These are phyloP conservation scores for Echium plantagineum DNA, from an alignment of 257 asterid genomes.

Conservation along the genomic window DNA sequence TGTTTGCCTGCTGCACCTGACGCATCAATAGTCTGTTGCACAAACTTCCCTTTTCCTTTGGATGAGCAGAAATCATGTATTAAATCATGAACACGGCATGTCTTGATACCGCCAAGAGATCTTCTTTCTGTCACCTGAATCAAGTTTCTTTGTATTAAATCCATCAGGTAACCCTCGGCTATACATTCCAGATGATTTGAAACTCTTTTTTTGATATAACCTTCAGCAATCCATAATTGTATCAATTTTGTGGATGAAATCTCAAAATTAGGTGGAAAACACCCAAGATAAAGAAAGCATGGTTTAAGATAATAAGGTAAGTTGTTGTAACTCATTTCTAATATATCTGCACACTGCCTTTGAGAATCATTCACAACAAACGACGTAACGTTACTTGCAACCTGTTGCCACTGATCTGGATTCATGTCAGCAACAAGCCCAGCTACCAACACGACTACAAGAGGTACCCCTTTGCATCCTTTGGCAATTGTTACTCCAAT, in stretches of 20 bases:
- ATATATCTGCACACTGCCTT: conserved; percentile 6
- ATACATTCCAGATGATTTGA: neutral
- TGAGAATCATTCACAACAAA: neutral
- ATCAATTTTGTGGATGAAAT: conserved; percentile 10
- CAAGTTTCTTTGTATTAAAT: conserved; percentile 16
- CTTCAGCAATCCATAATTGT: conserved; percentile 21
- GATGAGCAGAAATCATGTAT: conserved; percentile 8
- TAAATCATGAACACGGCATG: conserved; percentile 2
- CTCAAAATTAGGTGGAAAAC: conserved; percentile 9
- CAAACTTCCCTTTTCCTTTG: conserved; percentile 9
- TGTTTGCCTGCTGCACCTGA: neutral
- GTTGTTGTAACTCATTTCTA: conserved; percentile 21
- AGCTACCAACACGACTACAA: no score
- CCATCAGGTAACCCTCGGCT: conserved; percentile 11
- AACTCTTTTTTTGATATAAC: conserved; percentile 11
- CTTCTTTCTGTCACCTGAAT: conserved; percentile 9
- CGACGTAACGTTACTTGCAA: neutral
- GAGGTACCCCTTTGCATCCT: no score
- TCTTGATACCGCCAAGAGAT: conserved; percentile 6
- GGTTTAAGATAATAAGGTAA: conserved; percentile 16
- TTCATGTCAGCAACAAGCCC: no score
- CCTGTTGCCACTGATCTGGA: conserved; percentile 6
- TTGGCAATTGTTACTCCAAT: no score
- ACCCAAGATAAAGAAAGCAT: conserved; percentile 22
- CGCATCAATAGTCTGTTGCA: neutral